Percentiles rank a stretch among this genome's conserved stretches.
Conservation (phyloP, 768 basidiomycete species). For the Plicaturopsis crispa region DNA sequence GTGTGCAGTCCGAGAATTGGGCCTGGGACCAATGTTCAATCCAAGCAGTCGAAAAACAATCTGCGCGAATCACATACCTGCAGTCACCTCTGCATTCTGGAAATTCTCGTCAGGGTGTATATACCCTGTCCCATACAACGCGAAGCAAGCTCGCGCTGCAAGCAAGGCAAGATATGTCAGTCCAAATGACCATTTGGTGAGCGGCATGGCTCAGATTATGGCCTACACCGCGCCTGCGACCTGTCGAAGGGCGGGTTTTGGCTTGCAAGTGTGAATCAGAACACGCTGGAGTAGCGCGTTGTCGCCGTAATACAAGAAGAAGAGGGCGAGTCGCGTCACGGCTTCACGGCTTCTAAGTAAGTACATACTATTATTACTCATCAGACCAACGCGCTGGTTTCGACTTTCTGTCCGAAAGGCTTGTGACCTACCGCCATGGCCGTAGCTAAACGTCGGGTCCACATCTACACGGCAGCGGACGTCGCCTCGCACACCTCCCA, state of each 20-base stretch:
- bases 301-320: too few species aligned
- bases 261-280: too few species aligned
- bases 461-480: conserved; percentile 71
- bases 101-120: conserved; percentile 36
- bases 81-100: conserved; percentile 30
- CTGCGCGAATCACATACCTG: conserved; percentile 17
- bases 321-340: too few species aligned
- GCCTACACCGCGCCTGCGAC: too few species aligned
- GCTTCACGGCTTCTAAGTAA: too few species aligned
- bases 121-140: conserved; percentile 26
- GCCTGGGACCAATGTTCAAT: conserved; percentile 4
- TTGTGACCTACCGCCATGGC: conserved; percentile 35
- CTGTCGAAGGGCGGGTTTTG: too few species aligned
- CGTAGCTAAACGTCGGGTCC: conserved; percentile 44
- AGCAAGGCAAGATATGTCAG: conserved; percentile 9
- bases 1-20: conserved; percentile 18
- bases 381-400: too few species aligned
- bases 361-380: too few species aligned
- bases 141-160: conserved; percentile 15
- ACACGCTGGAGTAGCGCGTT: too few species aligned
- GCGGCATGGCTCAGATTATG: too few species aligned
- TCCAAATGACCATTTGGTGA: background rate
- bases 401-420: too few species aligned
- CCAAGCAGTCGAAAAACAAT: conserved; percentile 1
- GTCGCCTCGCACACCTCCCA: conserved; percentile 53